Evolutionary conservation across 345 rosid species (phyloP), one percentile per base, ranked within the genome.

Genomic region (Draba incana): DNA sequence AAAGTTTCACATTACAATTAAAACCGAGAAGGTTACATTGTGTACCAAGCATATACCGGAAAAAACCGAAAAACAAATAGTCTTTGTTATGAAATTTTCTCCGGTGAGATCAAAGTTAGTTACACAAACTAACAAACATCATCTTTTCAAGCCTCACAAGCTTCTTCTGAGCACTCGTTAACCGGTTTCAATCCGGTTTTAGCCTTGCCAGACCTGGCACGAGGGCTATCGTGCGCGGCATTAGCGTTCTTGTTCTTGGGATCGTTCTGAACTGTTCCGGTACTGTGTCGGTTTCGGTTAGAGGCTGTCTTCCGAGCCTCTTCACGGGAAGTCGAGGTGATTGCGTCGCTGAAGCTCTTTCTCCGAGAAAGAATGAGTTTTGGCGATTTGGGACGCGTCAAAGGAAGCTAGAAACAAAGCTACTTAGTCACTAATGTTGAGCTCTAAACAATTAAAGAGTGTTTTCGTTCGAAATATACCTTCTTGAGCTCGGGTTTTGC

Each of bases 351-450:
- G 58, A 46, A 89, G 83, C 99, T 94, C 84, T 81, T 94, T 77
- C 96, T 86, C 59, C 80, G 64, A 45, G 66, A 71, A 25, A 89
- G 83, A 69, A 57, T 64, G 59, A 85, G 81, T 48, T 82, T 84
- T 57, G 90, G 90, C 12, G 90, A 91, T 66, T 84, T 81, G 45
- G 97, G 88, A 53, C 88, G 84, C 58, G 97, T 91, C 81, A 94
- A 67, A 44, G 99, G 99, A 49, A 84, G 58, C 99, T 94, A 41
- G 0, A 64, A 49, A 24, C 20, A 28, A 20, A 68, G 53, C 30
- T 66, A 59, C 31, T 39, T 15, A 6, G 46, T 50, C 60, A 66
- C 56, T 66, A 48, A 64, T 39, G 66, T 23, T 30, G 16, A 30
- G 37, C 13, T 59, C 57, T 68, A 11, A 56, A 12, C 47, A 39